Evolutionary conservation across 1,139 yeast species (phyloP), one percentile per base, ranked within the genome.

Genomic region (Suhomyces atakaporum): DNA sequence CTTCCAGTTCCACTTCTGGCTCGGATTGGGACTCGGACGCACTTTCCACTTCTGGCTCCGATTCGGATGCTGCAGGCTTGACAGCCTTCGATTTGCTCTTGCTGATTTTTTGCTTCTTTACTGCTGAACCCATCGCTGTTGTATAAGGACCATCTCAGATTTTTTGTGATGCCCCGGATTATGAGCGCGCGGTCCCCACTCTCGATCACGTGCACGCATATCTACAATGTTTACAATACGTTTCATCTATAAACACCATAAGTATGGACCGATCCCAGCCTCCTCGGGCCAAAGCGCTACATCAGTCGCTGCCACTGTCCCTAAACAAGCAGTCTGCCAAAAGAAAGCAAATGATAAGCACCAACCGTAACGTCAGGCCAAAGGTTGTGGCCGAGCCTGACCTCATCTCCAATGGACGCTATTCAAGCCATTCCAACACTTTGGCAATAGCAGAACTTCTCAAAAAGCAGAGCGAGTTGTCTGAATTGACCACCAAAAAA

Each of bases 81-180:
- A 30, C 41, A 15, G 40, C 19, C 40, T 44, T 44, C 28, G 44
- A 39, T 10, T 31, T 27, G n/a, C 42, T 39, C 23, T 39, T 35
- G 35, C 39, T 35, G 20, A 45, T 36, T 43, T 48, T 54, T 36
- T 51, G 58, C 27, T 51, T 53, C 50, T 53, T 54, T 18, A 40
- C 30, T 24, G 44, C 50, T 18, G 53, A 35, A 10, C 48, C 51
- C 54, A 51, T 52, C 7, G 14, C 9, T 11, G 26, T 9, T 24
- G 5, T n/a, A n/a, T 5, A 24, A 12, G 20, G 24, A 13, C 18
- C 35, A 32, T 29, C 33, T 19, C 32, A 33, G 25, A 28, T 18
- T 25, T n/a, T 33, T 29, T 33, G 36, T 28, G 29, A 25, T 24
- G 31, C 20, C 20, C 5, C 14, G n/a, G n/a, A n/a, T n/a, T n/a